Percentiles rank a stretch among this genome's conserved stretches.
Conservation (phyloP, 202 grass and related monocot species). For the Carex sylvatica region DNA sequence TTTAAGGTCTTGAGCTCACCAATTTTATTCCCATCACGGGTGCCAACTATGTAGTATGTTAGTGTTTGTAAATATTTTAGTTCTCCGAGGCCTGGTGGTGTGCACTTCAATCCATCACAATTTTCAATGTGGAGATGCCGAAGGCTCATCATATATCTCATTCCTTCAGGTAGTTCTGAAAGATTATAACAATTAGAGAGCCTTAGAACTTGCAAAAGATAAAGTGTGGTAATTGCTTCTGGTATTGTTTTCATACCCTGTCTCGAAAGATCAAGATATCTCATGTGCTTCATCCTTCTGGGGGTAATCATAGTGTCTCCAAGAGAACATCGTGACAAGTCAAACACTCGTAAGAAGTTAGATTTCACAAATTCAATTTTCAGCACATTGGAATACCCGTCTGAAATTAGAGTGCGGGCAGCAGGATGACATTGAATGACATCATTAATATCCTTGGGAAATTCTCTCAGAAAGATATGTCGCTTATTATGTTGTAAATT, state of each 20-base stretch:
- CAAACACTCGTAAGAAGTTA: constrained; percentile 18
- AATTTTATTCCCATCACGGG: not conserved
- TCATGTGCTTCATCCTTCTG: constrained; percentile 19
- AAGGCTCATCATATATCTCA: constrained; percentile 42
- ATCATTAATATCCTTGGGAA: no score
- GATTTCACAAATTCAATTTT: not conserved
- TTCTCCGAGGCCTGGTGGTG: constrained; percentile 29
- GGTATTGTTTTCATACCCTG: not conserved
- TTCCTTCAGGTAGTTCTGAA: not conserved
- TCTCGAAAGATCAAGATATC: not conserved
- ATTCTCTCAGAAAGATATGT: no score
- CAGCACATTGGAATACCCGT: no score
- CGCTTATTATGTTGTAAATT: no score
- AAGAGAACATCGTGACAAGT: not conserved
- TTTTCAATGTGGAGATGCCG: constrained; percentile 23
- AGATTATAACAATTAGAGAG: fast-evolving
- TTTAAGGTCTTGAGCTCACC: constrained; percentile 23
- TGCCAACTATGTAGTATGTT: constrained; percentile 29
- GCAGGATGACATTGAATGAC: no score
- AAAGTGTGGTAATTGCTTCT: not conserved
- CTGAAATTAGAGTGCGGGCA: no score
- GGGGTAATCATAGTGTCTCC: no score
- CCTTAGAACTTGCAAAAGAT: constrained; percentile 28
- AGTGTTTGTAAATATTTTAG: constrained; percentile 39
- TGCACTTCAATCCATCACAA: not conserved